Evolutionary conservation across 805 yeast genomes (phyloP), one percentile per base, ranked within the genome.

Genomic region (Saccharomycopsis guyanensis): DNA sequence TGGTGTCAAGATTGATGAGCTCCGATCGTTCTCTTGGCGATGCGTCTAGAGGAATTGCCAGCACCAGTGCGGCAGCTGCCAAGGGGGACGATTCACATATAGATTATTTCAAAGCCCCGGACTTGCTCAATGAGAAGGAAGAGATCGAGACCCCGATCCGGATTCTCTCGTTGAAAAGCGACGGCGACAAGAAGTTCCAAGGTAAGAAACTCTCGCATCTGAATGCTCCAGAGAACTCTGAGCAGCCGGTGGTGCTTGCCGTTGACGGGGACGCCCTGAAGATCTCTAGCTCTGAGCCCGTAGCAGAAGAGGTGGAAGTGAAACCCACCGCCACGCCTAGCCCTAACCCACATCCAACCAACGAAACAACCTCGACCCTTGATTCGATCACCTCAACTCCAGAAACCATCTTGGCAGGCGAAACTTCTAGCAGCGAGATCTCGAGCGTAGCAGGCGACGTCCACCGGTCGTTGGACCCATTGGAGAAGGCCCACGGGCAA

Each of bases 1-100:
- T 81, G 20, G 67, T 80, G 22, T 38, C 42, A 15, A 20, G 68
- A 59, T 46, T 59, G 68, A 10, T 38, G 3, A 23, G 25, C 25
- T 20, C 41, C 27, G 46, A 41, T 15, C 42, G 34, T 7, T 7
- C 31, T 15, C n/a, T 19, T 16, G 38, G 38, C 15, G 38, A n/a
- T 7, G 38, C 38, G 22, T 5, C 8, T 5, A 8, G 27, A 7
- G 23, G 31, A 12, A 18, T 22, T 12, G 7, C 27, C 15, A 16
- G 7, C 15, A 10, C 40, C 7, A 10, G 7, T 5, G 27, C 23
- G 23, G 38, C 22, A 23, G 18, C 18, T 12, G 31, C 16, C n/a
- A 33, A 38, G 15, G 31, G 18, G 5, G 41, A 15, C 13, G 29
- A 15, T 8, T 20, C 42, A 10, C 44, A 22, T 16, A 34, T 39